Evolutionary conservation across 73 alveolate genomes (phyloP), one percentile per base, ranked within the genome.

Genomic region (Paramecium bursaria): DNA sequence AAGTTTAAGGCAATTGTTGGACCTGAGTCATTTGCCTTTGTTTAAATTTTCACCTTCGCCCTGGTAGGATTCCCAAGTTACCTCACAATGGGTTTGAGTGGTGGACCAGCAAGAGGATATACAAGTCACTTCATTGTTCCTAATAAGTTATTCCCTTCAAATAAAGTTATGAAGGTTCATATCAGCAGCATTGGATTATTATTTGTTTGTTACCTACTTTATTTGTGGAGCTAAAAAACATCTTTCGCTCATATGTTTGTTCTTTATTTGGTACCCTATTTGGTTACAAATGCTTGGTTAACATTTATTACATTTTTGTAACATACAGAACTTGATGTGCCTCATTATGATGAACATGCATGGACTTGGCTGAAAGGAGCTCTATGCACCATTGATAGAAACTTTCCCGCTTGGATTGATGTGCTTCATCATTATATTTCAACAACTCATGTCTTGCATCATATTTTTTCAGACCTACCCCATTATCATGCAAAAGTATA

Each of bases 51-150:
- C 67, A 79, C 51, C 30, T 53, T 79, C 17, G 48, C 76, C 9
- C 73, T 79, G 17, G 27, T 79, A 39, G 89, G 89, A 50, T 79
- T 80, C 85, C 89, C 89, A 3, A 73, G 50, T 10, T 79, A 79
- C 49, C 89, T 79, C 14, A 19, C 54, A 23, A 22, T 79, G 10
- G 89, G 89, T 39, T 73, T 73, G 4, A 79, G 85, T 33, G 89
- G 89, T 30, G 89, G 89, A 19, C 73, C 89, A 54, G 89, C 89
- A 22, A 79, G 89, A 79, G 89, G 89, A 22, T 79, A 53, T 54
- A 52, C 85, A 26, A 79, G 89, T 50, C 89, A 79, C 30, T 79
- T 79, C 42, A 79, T 79, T 0, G 89, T 79, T n/a, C 89, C 89
- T 15, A 79, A 79, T 25, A 54, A 79, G 30, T 55, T 79, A 55